Evolutionary conservation across 2,329 filamentous ascomycete species (phyloP), one percentile per base, ranked within the genome.

Genomic region (Ascochyta fabae): DNA sequence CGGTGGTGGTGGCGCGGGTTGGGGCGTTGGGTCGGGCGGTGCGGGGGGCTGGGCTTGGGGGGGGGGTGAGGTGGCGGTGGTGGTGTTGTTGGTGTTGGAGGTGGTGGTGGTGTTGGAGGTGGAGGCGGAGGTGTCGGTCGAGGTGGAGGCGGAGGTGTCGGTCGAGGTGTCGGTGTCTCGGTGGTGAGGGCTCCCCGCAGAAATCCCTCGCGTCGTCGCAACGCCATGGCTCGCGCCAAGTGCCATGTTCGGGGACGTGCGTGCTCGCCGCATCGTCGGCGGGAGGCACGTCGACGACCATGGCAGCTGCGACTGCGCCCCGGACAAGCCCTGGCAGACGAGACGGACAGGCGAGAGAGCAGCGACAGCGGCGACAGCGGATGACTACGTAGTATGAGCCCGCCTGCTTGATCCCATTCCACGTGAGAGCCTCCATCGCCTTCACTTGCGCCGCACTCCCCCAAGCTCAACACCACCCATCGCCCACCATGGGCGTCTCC

Each of bases 151-250:
- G 2, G 3, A 19, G 19, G 19, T 19, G 19, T 3, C 2, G 19
- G 36, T 44, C 16, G 38, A 45, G 43, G 23, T 42, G 36, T 45
- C 15, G 39, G 45, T 48, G 23, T 42, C 59, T 51, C 43, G 56
- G 38, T 49, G 52, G 53, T 53, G 59, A 58, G 53, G 63, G 64
- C 57, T 69, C 64, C 63, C 65, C 67, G 66, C 65, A 61, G 62
- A 68, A 66, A 67, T 66, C 53, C 36, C 53, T 6, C 43, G 26
- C 53, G 62, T 53, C 9, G 29, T 12, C 10, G 29, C 27, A 8
- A 29, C 3, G 27, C 9, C 19, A 19, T 19, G 19, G 19, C 19
- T 31, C 56, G 60, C 60, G 60, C 53, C 53, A 56, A 56, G 53
- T 57, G 59, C 49, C 62, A 60, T 56, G 53, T 48, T 48, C 19